Base-by-base conservation (phyloP, 2,329 filamentous ascomycete genomes). In the Pseudophaeomoniella oleicola region DNA sequence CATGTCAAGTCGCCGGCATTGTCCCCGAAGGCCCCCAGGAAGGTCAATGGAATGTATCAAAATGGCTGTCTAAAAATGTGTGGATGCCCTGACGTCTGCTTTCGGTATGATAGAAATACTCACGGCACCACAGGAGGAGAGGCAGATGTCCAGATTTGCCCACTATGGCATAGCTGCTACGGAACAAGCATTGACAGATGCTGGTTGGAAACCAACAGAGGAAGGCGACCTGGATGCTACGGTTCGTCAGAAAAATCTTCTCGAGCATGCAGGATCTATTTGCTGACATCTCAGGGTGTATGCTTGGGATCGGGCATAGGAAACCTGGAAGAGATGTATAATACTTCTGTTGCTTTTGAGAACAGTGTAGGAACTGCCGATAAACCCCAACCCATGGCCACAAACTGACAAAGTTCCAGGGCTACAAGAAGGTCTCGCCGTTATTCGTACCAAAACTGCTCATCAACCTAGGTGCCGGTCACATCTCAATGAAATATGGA, bases 271-370 rank as follows among this genome's bases (percentile, higher is more conserved):
- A n/a, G n/a, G n/a, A 11, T n/a, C n/a, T n/a, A n/a, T n/a, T n/a
- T n/a, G n/a, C n/a, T n/a, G n/a, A n/a, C n/a, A n/a, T 4, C 10
- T 31, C 40, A 74, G 71, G 90, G 90, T 1, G 82, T 98, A 1
- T 94, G 88, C 50, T 68, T 98, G 30, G 90, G 90, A 2, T 96
- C 88, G 45, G 90, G 90, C 2, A 94, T 98, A 49, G 90, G 90
- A 12, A 94, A 90, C 50, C 69, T 98, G 29, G 81, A 94, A 30
- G 86, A 94, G 48, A 76, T 93, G 5, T 94, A 92, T 57, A 69
- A 79, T 42, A 92, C 86, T 2, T 84, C 82, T 39, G 51, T 94
- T 35, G 75, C 73, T 1, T 93, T 82, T 53, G 69, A 82, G 19
- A 67, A 73, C 57, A 75, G 75, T 39, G 84, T 88, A 60, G 22